A percentile compares a stretch with the other conserved stretches of the same genome.
Evolutionary conservation across 225 moss, liverwort and hornwort genomes (phyloP).

Genomic region (Thuidium tamariscinum): DNA sequence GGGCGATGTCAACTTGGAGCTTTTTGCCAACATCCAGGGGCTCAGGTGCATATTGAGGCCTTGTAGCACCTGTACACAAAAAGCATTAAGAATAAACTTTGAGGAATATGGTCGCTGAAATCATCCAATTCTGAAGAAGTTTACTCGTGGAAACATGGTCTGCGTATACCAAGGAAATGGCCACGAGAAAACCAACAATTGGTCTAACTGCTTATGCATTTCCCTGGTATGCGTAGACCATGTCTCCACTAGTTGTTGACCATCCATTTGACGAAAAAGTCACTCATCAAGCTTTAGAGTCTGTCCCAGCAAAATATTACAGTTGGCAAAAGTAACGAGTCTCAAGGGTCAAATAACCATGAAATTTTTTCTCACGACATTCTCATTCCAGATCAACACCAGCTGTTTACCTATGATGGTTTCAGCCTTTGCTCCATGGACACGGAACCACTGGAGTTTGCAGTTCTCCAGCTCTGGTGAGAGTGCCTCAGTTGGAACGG

Average conservation of each 20-base stretch:
- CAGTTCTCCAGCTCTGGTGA: slow-evolving; percentile 18
- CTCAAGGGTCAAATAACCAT: neutral
- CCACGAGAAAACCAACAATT: neutral
- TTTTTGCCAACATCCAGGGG: slow-evolving; percentile 36
- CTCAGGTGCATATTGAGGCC: slow-evolving; percentile 47
- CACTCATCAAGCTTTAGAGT: neutral
- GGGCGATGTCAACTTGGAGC: slow-evolving; percentile 19
- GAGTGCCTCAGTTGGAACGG: neutral
- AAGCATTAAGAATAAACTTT: neutral
- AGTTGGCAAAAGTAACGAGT: neutral
- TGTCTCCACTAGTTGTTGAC: neutral
- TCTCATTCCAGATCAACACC: neutral
- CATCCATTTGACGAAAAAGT: neutral
- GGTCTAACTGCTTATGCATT: neutral
- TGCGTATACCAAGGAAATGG: neutral
- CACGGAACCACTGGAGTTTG: slow-evolving; percentile 43
- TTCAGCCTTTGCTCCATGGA: slow-evolving; percentile 32
- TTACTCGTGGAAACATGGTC: neutral
- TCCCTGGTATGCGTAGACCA: neutral
- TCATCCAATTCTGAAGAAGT: neutral
- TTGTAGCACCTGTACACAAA: slow-evolving; percentile 23
- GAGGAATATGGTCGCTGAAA: neutral
- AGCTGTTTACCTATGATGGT: slow-evolving; percentile 12
- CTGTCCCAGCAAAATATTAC: neutral
- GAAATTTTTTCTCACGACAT: neutral